A percentile compares a stretch with the other conserved stretches of the same genome.
phyloP scores from a whole-genome alignment of 31 red algal species.

The Odonthalia washingtoniensis region DNA sequence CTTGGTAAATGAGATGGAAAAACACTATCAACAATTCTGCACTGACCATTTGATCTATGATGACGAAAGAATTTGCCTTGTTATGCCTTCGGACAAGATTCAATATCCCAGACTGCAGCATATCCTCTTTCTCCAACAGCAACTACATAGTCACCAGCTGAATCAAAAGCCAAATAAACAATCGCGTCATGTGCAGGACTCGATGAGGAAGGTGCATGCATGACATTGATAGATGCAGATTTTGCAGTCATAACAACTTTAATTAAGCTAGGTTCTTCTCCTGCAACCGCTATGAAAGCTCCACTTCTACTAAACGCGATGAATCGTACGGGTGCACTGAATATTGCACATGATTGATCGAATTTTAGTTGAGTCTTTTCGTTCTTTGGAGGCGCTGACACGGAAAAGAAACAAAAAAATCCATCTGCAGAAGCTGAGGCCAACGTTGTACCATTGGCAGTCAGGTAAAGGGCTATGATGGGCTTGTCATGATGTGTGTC shows the following conservation, averaged over 20 bases:
- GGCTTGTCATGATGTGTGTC: conserved; percentile 53
- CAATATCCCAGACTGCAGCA: conserved; percentile 75
- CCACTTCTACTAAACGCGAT: conserved; percentile 74
- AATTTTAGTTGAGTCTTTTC: conserved; percentile 33
- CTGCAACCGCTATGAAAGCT: conserved; percentile 65
- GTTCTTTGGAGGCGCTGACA: neutral
- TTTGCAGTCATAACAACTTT: conserved; percentile 80
- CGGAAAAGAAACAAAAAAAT: conserved; percentile 72
- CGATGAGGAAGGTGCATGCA: conserved; percentile 34
- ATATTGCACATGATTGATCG: conserved; percentile 71
- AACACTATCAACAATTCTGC: conserved; percentile 66
- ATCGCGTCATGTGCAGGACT: conserved; percentile 53
- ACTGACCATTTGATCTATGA: conserved; percentile 79
- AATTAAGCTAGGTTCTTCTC: conserved; percentile 82
- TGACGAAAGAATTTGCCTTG: conserved; percentile 50
- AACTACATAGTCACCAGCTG: conserved; percentile 70
- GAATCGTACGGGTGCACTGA: conserved; percentile 69
- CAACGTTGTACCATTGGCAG: conserved; percentile 44
- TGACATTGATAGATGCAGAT: conserved; percentile 60
- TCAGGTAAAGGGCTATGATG: conserved; percentile 49
- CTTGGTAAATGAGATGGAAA: conserved; percentile 63
- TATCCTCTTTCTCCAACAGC: conserved; percentile 64
- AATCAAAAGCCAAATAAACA: conserved; percentile 73
- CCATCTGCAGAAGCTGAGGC: conserved; percentile 81
- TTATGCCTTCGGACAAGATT: conserved; percentile 68